Conservation (phyloP, 2,329 filamentous ascomycete species). For the Lachnellula occidentalis region DNA sequence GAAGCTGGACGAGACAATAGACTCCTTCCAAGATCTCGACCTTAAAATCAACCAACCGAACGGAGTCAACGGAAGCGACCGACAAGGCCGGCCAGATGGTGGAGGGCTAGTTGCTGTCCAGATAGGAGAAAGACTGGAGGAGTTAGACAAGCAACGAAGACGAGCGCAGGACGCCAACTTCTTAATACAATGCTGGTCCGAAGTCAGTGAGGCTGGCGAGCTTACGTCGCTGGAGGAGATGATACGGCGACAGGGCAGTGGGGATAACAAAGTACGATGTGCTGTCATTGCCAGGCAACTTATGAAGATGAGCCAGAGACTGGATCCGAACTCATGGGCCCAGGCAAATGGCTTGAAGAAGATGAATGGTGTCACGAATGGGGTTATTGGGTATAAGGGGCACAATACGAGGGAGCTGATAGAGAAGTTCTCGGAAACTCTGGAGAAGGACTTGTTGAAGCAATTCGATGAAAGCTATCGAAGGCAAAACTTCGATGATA, state of each 20-base stretch:
- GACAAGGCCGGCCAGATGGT: constrained; percentile 43
- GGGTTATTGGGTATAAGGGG: constrained; percentile 38
- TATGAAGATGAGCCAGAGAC: constrained; percentile 85
- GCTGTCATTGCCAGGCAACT: constrained; percentile 91
- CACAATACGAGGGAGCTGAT: constrained; percentile 78
- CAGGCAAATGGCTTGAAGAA: constrained; percentile 50
- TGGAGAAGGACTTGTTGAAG: constrained; percentile 91
- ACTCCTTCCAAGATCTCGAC: constrained; percentile 86
- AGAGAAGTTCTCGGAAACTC: constrained; percentile 91
- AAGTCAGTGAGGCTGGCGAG: constrained; percentile 85
- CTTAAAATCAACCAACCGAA: constrained; percentile 65
- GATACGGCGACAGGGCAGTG: constrained; percentile 67
- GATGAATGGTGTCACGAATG: constrained; percentile 42
- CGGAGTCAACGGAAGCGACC: constrained; percentile 41
- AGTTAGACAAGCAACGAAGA: constrained; percentile 86
- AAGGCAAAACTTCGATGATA: constrained; percentile 91
- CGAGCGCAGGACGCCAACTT: constrained; percentile 91
- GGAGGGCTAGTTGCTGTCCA: constrained; percentile 89
- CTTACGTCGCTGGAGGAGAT: constrained; percentile 85
- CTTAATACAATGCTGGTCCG: constrained; percentile 92
- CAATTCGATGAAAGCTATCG: constrained; percentile 98
- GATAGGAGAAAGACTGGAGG: constrained; percentile 89
- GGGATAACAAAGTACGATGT: constrained; percentile 89
- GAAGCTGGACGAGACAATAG: constrained; percentile 88
- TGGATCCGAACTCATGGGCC: constrained; percentile 73